Evolutionary conservation across 306 rosid genomes (phyloP).

Genomic region (Quercus berberidifolia): DNA sequence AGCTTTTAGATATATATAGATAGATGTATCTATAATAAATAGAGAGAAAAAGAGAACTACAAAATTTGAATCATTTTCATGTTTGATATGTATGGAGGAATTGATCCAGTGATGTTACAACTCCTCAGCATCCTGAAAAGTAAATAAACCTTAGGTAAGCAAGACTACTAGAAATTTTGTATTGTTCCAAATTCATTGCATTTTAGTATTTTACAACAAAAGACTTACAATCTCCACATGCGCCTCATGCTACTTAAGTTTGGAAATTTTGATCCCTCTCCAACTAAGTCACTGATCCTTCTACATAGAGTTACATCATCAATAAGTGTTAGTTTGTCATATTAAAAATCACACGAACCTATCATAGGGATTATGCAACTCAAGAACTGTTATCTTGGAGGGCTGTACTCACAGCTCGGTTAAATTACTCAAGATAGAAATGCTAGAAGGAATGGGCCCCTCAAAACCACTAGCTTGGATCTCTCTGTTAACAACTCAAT

Average conservation of each 20-base stretch:
- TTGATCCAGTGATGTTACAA: conserved; percentile 20
- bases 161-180: background rate
- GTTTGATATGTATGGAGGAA: background rate
- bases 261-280: conserved; percentile 16
- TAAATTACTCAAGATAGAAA: conserved; percentile 18
- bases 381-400: background rate
- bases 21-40: too few relatives aligned
- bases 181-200: background rate
- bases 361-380: background rate
- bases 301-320: conserved; percentile 13
- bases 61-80: background rate
- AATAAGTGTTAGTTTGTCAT: background rate
- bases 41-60: too few relatives aligned
- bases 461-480: conserved; percentile 30
- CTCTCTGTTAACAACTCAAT: conserved; percentile 16
- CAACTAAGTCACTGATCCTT: conserved; percentile 27
- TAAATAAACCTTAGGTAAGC: background rate
- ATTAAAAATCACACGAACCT: background rate
- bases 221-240: conserved; percentile 12
- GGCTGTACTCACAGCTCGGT: conserved; percentile 20
- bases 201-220: background rate
- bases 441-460: conserved; percentile 29
- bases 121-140: conserved; percentile 24
- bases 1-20: too few relatives aligned
- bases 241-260: background rate